Percentiles rank a stretch among this genome's conserved stretches.
These are phyloP conservation scores for Helotiales sp. DNA, from an alignment of 2,329 filamentous ascomycete species.

Conservation along the genomic window DNA sequence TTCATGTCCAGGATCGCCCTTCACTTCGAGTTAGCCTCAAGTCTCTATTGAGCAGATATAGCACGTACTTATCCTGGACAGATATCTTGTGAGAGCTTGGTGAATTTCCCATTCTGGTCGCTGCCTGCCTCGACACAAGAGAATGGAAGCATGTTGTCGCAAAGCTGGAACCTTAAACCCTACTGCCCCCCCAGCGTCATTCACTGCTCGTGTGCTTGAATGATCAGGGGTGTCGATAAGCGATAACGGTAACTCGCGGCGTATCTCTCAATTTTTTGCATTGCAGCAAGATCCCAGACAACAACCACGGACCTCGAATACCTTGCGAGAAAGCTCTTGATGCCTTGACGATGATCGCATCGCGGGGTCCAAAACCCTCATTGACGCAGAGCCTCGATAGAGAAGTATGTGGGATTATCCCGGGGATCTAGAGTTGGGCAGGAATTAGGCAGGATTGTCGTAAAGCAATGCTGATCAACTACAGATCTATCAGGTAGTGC, in stretches of 20 bases:
- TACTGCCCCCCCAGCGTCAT: constrained; percentile 9
- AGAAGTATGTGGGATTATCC: constrained; percentile 45
- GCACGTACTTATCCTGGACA: constrained; percentile 79
- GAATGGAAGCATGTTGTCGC: constrained; percentile 15
- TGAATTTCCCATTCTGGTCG: constrained; percentile 59
- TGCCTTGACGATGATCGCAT: constrained; percentile 26
- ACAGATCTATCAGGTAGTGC: constrained; percentile 74
- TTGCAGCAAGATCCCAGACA: neutral
- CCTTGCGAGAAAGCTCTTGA: neutral
- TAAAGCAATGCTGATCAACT: constrained; percentile 13
- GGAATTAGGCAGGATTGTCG: constrained; percentile 4
- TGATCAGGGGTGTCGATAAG: neutral
- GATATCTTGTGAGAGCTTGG: constrained; percentile 66
- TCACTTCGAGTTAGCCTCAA: constrained; percentile 6
- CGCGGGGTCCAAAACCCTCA: constrained; percentile 44
- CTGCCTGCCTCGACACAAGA: neutral
- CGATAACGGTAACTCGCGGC: constrained; percentile 1
- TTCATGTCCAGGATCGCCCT: constrained; percentile 98
- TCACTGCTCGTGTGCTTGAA: constrained; percentile 13
- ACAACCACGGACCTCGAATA: neutral
- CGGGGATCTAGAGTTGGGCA: neutral
- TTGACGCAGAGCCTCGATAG: constrained; percentile 60
- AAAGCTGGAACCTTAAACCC: constrained; percentile 11
- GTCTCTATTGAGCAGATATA: constrained; percentile 3
- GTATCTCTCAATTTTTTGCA: neutral